Base-by-base conservation (phyloP, 2,329 filamentous ascomycete species). In the Colletotrichum sp. region DNA sequence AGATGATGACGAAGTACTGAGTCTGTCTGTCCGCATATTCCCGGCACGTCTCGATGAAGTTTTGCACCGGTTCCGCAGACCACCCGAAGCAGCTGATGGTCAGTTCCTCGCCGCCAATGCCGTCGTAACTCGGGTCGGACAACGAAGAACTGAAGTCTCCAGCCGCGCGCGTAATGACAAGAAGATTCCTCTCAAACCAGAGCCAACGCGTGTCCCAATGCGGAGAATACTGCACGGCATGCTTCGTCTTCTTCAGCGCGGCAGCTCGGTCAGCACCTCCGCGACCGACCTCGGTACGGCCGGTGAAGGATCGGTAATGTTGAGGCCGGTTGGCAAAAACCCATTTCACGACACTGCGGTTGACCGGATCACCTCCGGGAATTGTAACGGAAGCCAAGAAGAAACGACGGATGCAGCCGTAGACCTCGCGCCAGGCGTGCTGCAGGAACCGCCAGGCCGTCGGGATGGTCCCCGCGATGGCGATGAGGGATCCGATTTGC, bases 1-100 rank as follows among this genome's bases (percentile, higher is more conserved):
- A 87, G 69, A 90, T 88, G 52, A 88, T 88, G 77, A 89, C 87
- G 24, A 88, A 89, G 77, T 88, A 88, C 76, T 89, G 86, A 0
- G 87, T 84, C 77, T 89, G 85, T 34, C 83, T 84, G 63, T 89
- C 88, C 1, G 87, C 84, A 76, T 86, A 89, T 34, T 88, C 87
- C 9, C 88, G 88, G 70, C 87, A 91, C 0, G 74, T 82, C 60
- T 87, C 84, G 55, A 89, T 85, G 77, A 88, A 86, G 1, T 71
- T 76, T 79, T 86, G 89, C 76, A 90, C 86, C 0, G 89, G 89
- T 3, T 85, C 84, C 1, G 87, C 88, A 2, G 89, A 90, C 73
- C 88, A 86, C 13, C 89, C 88, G 24, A 90, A 84, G 74, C 88
- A 89, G 81, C 87, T 89, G 34, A 90, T 80, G 1, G 85, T 87